phyloP scores from a whole-genome alignment of 306 rosid species.

The Castanospermum australe region DNA sequence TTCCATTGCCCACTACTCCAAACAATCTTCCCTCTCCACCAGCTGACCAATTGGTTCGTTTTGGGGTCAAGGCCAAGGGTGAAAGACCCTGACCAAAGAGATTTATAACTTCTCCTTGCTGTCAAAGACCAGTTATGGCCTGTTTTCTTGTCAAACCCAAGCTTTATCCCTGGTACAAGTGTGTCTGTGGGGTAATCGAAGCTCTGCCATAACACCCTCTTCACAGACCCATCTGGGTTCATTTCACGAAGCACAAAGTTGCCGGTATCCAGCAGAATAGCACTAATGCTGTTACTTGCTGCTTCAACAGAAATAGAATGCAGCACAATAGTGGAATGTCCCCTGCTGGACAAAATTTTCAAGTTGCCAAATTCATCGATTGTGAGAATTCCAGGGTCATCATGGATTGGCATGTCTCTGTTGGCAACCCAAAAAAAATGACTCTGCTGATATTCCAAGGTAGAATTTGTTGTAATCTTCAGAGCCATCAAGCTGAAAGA shows the following conservation, averaged over 20 bases:
- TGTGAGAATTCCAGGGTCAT: constrained; percentile 1
- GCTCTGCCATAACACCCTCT: neutral
- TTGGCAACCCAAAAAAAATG: constrained; percentile 3
- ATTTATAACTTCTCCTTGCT: neutral
- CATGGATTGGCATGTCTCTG: constrained; percentile 12
- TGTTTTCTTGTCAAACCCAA: neutral
- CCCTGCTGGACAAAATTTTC: neutral
- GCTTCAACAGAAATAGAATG: neutral
- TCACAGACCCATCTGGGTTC: neutral
- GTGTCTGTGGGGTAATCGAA: constrained; percentile 14
- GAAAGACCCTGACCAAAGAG: constrained; percentile 15
- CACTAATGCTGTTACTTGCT: neutral
- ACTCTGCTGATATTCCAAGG: neutral
- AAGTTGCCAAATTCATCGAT: neutral
- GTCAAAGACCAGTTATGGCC: neutral
- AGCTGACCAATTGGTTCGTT: neutral
- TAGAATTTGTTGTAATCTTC: neutral
- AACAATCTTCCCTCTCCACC: neutral
- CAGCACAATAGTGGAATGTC: neutral
- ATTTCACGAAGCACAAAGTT: constrained; percentile 1
- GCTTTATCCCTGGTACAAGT: neutral
- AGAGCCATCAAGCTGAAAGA: constrained; percentile 13
- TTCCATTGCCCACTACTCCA: neutral
- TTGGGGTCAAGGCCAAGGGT: constrained; percentile 1
- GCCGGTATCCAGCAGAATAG: neutral